Conservation (phyloP, 2,329 filamentous ascomycete species). For the Cordyceps javanica region DNA sequence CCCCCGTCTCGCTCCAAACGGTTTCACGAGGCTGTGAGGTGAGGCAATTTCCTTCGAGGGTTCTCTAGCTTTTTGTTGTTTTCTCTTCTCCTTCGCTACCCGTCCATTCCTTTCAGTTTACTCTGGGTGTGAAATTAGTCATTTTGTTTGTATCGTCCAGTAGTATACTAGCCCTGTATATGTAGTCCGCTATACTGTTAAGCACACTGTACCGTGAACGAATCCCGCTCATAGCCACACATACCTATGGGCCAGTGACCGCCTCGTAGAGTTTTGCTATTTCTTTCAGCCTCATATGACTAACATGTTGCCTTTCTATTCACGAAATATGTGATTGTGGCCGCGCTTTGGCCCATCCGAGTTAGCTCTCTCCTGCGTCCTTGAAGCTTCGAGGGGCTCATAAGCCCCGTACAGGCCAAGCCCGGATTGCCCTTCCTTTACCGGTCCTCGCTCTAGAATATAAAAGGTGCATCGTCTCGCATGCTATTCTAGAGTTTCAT, state of each 20-base stretch:
- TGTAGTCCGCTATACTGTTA: not conserved
- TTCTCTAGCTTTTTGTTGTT: not conserved
- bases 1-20: not conserved
- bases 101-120: not conserved
- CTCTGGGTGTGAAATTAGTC: not conserved
- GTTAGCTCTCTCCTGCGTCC: not conserved
- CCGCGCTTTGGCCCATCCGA: not conserved
- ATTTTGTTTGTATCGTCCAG: not conserved
- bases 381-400: not conserved
- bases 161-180: not conserved
- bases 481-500: not conserved
- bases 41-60: constrained; percentile 7
- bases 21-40: constrained; percentile 2
- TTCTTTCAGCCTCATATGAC: not conserved
- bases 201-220: not conserved
- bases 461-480: not conserved
- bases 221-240: not conserved
- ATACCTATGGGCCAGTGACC: not conserved
- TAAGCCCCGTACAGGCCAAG: not conserved
- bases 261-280: not conserved
- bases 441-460: not conserved
- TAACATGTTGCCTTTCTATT: not conserved
- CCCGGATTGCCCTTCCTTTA: not conserved
- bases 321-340: not conserved
- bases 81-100: not conserved